Percentiles rank a stretch among this genome's conserved stretches.
phyloP scores from a whole-genome alignment of 1,139 yeast species.

The Taphrina confusa region DNA sequence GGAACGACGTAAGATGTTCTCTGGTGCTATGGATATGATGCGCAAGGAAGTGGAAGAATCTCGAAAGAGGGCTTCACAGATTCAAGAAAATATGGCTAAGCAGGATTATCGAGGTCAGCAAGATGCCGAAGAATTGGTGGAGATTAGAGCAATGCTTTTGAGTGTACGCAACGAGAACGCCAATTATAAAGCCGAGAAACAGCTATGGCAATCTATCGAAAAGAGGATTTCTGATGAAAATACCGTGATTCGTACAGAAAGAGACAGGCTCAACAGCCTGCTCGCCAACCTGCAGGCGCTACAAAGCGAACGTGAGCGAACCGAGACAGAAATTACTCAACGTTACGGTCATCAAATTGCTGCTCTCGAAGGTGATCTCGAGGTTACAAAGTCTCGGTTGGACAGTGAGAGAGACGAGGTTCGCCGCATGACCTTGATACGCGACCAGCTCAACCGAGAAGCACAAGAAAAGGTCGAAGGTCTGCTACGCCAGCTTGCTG shows the following conservation, averaged over 20 bases:
- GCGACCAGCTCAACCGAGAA: constrained; percentile 49
- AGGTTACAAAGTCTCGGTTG: constrained; percentile 53
- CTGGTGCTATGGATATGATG: constrained; percentile 48
- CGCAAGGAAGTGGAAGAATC: constrained; percentile 54
- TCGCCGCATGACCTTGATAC: constrained; percentile 4
- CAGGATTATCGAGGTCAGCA: constrained; percentile 61
- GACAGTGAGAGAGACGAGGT: constrained; percentile 51
- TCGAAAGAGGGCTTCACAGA: constrained; percentile 50
- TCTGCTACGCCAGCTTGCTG: constrained; percentile 54
- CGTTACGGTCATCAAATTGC: constrained; percentile 57
- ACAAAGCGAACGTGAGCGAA: constrained; percentile 62
- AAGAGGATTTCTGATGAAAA: constrained; percentile 59
- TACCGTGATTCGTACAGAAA: constrained; percentile 59
- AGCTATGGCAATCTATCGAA: constrained; percentile 55
- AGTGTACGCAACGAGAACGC: constrained; percentile 52
- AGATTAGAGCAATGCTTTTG: constrained; percentile 51
- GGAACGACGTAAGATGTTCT: constrained; percentile 50
- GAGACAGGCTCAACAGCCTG: constrained; percentile 59
- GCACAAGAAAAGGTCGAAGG: constrained; percentile 69
- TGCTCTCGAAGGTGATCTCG: constrained; percentile 55
- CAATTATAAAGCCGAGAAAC: constrained; percentile 59
- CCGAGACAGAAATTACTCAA: constrained; percentile 55
- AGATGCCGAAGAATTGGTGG: constrained; percentile 57
- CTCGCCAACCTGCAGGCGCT: constrained; percentile 64
- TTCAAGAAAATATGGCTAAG: constrained; percentile 59